Evolutionary conservation across 2,329 filamentous ascomycete species (phyloP).

Genomic region (Daldinia sp.): DNA sequence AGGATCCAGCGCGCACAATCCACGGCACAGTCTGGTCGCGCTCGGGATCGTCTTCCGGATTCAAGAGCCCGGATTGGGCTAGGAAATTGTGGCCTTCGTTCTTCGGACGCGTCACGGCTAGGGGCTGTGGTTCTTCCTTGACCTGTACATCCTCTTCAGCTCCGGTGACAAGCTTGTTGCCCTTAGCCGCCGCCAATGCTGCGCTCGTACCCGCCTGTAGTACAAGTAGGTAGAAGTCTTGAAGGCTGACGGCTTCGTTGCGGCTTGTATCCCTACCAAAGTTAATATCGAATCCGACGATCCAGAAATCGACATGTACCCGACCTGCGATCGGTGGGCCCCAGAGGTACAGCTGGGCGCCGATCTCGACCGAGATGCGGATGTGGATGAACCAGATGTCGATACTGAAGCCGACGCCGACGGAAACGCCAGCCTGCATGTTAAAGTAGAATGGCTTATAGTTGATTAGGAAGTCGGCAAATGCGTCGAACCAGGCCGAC

Average conservation of each 20-base stretch:
- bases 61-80: slow-evolving; percentile 33
- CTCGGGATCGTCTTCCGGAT: slow-evolving; percentile 15
- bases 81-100: slow-evolving; percentile 39
- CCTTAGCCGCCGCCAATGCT: background rate
- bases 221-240: slow-evolving; percentile 19
- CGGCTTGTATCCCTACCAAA: background rate
- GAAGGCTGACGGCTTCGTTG: slow-evolving; percentile 14
- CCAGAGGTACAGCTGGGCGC: slow-evolving; percentile 47
- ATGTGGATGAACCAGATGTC: slow-evolving; percentile 49
- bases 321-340: slow-evolving; percentile 50
- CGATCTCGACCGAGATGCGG: slow-evolving; percentile 48
- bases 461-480: slow-evolving; percentile 57
- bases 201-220: slow-evolving; percentile 7
- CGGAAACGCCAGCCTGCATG: slow-evolving; percentile 47
- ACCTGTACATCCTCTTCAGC: background rate
- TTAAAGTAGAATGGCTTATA: slow-evolving; percentile 56
- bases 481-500: slow-evolving; percentile 56
- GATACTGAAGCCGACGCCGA: slow-evolving; percentile 48
- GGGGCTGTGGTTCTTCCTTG: background rate
- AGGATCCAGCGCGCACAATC: slow-evolving; percentile 42
- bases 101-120: background rate
- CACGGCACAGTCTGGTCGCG: slow-evolving; percentile 33
- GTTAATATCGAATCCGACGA: slow-evolving; percentile 40
- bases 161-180: background rate
- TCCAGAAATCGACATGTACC: slow-evolving; percentile 52